Base-by-base conservation (phyloP, 2,329 filamentous ascomycete genomes). In the Aplosporella prunicola region DNA sequence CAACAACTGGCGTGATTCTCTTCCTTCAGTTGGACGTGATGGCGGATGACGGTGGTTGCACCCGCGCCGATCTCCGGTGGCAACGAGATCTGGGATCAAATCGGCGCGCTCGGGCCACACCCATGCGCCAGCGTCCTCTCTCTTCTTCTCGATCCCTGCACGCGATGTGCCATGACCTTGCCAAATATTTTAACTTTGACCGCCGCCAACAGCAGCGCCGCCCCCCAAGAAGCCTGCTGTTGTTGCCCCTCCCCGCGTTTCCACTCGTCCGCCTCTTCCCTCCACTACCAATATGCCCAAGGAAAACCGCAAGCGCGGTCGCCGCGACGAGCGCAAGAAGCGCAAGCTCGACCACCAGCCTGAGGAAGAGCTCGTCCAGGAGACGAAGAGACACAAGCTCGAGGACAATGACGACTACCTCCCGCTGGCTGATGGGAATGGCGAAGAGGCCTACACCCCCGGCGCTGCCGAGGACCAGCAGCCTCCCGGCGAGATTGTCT, bases 401-500 rank as follows among this genome's bases (percentile, higher is more conserved):
- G 32, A 47, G 20, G 49, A 46, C 25, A 38, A 43, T 17, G 20
- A 39, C 7, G 43, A 46, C 35, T 28, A 8, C 22, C 20, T 34
- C 17, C 25, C 28, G 38, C 23, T 35, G 4, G 17, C 8, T 9
- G 20, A 34, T 9, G 31, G 36, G 25, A 22, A 45, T 9, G 35
- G 47, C n/a, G 40, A 27, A 4, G 41, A 47, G 9, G 46, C 47
- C 31, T 46, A 52, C 14, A 40, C 52, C 28, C 47, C 41, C 10
- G 49, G 44, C 16, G 51, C 55, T 27, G 39, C 43, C 41, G 34
- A 45, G 13, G 34, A 47, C 11, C 40, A 41, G 36, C 52, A 53
- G 24, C 55, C 52, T 23, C 55, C 51, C 3, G 61, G 61, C 8
- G 82, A 85, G 42, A 75, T 69, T 48, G 78, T 84, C 40, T 98